These are phyloP conservation scores for Taiwanofungus camphoratus DNA, from an alignment of 1,284 basidiomycete genomes.

Conservation along the genomic window DNA sequence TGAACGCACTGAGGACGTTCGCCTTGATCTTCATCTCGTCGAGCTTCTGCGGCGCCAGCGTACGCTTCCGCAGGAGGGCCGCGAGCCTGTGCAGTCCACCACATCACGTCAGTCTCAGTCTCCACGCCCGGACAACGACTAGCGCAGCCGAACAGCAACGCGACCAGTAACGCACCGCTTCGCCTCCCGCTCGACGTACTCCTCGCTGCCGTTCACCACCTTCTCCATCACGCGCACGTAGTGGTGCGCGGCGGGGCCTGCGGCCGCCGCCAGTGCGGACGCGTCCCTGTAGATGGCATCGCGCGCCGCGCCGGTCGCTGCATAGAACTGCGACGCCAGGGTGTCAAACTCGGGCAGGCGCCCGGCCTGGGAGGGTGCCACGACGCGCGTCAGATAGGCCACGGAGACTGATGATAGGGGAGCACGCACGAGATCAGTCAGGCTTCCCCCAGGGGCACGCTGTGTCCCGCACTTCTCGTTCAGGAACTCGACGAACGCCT, in stretches of 20 bases:
- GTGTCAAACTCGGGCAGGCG: conserved; percentile 74
- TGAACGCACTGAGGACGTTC: conserved; percentile 81
- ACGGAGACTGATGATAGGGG: neutral
- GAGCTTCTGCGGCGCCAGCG: conserved; percentile 71
- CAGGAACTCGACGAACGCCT: conserved; percentile 65
- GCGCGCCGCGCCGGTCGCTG: conserved; percentile 49
- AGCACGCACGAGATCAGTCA: conserved; percentile 60
- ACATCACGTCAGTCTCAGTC: neutral
- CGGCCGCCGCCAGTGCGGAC: conserved; percentile 36
- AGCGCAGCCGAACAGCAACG: neutral
- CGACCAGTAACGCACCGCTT: conserved; percentile 54
- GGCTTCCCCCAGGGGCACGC: conserved; percentile 75
- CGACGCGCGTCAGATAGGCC: neutral
- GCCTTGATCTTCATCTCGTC: conserved; percentile 93
- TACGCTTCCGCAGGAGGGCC: conserved; percentile 70
- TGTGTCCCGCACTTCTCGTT: conserved; percentile 90
- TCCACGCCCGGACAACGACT: neutral
- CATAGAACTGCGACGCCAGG: conserved; percentile 76
- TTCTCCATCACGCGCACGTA: conserved; percentile 94
- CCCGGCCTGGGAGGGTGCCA: conserved; percentile 54
- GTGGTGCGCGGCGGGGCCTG: conserved; percentile 61
- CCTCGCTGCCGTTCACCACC: conserved; percentile 64
- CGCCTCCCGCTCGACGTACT: conserved; percentile 84
- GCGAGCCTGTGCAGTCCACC: conserved; percentile 39
- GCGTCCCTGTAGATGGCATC: conserved; percentile 64